Conservation (phyloP, 495 filamentous ascomycete species). For the Podospora fimiseda region DNA sequence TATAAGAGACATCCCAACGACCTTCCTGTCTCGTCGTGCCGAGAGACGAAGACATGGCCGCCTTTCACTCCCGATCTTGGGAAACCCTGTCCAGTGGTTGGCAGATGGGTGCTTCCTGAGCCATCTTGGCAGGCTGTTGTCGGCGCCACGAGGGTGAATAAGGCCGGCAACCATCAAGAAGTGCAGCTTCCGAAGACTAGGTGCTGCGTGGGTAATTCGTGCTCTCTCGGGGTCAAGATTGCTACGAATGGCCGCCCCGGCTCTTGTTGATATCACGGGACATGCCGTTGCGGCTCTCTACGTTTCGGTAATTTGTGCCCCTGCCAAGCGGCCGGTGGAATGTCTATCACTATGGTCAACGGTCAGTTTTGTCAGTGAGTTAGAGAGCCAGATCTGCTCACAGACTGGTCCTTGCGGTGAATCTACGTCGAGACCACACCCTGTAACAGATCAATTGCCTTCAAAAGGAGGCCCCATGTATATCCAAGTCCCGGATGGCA, state of each 20-base stretch:
- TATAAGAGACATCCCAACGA: constrained; percentile 8
- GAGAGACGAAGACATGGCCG: constrained; percentile 2
- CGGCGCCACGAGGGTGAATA: background rate
- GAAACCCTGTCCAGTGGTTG: background rate
- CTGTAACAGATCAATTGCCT: background rate
- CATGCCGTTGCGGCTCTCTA: constrained; percentile 10
- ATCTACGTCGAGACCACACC: background rate
- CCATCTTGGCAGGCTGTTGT: background rate
- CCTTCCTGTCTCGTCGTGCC: constrained; percentile 26
- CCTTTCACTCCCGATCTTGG: constrained; percentile 6
- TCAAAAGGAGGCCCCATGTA: background rate
- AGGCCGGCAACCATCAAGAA: background rate
- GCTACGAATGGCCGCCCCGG: background rate
- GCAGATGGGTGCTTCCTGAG: background rate
- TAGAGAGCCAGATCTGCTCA: background rate
- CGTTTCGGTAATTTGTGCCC: constrained; percentile 26
- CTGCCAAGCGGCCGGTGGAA: constrained; percentile 25
- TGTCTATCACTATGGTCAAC: constrained; percentile 8
- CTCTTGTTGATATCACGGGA: background rate
- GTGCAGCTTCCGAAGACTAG: background rate
- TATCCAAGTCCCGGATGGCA: background rate
- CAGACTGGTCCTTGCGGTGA: background rate
- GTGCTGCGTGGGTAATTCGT: background rate
- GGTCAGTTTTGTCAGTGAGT: constrained; percentile 1
- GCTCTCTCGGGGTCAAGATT: background rate